Evolutionary conservation across 139 green algal species (phyloP).

Genomic region (Gonium pectorale): DNA sequence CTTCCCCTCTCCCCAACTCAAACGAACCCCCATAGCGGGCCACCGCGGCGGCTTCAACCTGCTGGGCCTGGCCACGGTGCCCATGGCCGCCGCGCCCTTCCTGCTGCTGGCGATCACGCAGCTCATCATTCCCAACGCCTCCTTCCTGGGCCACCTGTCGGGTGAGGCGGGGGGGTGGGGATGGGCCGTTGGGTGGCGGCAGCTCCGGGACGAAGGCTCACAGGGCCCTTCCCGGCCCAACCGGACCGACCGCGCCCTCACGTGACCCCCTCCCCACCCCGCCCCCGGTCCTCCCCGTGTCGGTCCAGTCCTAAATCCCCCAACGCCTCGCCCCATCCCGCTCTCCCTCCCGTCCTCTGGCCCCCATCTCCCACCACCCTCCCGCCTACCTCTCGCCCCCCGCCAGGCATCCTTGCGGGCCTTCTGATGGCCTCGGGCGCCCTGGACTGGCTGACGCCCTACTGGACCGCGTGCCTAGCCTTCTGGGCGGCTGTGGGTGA

Average conservation of each 20-base stretch:
- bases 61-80: slow-evolving; percentile 64
- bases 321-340: neutral
- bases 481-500: slow-evolving; percentile 45
- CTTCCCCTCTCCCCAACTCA: too few relatives aligned
- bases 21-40: too few relatives aligned
- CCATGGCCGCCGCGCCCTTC: slow-evolving; percentile 62
- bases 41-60: slow-evolving; percentile 55
- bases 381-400: neutral
- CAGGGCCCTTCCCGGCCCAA: neutral
- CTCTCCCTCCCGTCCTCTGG: neutral
- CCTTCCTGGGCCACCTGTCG: slow-evolving; percentile 63
- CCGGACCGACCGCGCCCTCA: too few relatives aligned
- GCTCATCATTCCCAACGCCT: neutral
- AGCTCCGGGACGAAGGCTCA: neutral
- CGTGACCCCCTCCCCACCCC: too few relatives aligned
- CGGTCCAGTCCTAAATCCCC: neutral
- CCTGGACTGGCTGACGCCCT: slow-evolving; percentile 60
- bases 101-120: slow-evolving; percentile 29
- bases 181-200: neutral
- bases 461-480: slow-evolving; percentile 46
- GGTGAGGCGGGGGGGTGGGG: neutral
- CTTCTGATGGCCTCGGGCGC: slow-evolving; percentile 61
- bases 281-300: too few relatives aligned
- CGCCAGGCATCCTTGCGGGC: slow-evolving; percentile 71
- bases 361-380: neutral